A percentile compares a stretch with the other conserved stretches of the same genome.
Evolutionary conservation across 805 yeast species (phyloP).

Genomic region (Pichia californica): DNA sequence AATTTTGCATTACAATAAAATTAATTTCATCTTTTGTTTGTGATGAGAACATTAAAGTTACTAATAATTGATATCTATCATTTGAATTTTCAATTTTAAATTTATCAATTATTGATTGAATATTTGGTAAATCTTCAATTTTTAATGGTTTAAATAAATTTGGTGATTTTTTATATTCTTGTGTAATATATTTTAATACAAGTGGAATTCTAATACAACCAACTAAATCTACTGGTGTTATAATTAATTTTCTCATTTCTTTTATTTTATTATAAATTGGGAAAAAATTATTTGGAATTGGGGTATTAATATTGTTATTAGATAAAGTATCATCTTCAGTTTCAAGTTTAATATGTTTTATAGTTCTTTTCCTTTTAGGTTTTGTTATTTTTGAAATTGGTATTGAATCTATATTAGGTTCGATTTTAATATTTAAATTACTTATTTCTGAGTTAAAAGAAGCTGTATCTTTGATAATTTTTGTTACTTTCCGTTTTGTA

Average conservation of each 20-base stretch:
- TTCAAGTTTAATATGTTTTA: slow-evolving; percentile 10
- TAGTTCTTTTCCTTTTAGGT: slow-evolving; percentile 1
- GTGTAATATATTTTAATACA: slow-evolving; percentile 31
- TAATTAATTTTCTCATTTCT: slow-evolving; percentile 55
- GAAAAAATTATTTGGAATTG: slow-evolving; percentile 37
- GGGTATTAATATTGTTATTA: background rate
- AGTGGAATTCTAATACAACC: slow-evolving; percentile 68
- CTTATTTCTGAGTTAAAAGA: slow-evolving; percentile 10
- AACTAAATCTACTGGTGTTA: slow-evolving; percentile 84
- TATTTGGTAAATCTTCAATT: slow-evolving; percentile 4
- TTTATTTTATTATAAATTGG: slow-evolving; percentile 55
- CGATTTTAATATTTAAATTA: slow-evolving; percentile 5
- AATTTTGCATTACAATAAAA: slow-evolving; percentile 57
- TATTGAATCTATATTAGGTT: background rate
- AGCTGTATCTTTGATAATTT: background rate
- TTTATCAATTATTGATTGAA: background rate
- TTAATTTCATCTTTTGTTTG: slow-evolving; percentile 91
- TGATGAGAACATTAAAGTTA: slow-evolving; percentile 81
- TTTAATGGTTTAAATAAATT: slow-evolving; percentile 2
- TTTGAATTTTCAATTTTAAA: slow-evolving; percentile 24
- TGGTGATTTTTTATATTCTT: slow-evolving; percentile 6
- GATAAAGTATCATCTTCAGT: background rate
- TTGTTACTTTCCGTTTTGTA: background rate
- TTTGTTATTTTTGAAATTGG: background rate
- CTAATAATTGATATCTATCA: slow-evolving; percentile 62